Percentiles rank a stretch among this genome's conserved stretches.
Evolutionary conservation across 441 rosid genomes (phyloP).

Genomic region (Brassica hybrid): DNA sequence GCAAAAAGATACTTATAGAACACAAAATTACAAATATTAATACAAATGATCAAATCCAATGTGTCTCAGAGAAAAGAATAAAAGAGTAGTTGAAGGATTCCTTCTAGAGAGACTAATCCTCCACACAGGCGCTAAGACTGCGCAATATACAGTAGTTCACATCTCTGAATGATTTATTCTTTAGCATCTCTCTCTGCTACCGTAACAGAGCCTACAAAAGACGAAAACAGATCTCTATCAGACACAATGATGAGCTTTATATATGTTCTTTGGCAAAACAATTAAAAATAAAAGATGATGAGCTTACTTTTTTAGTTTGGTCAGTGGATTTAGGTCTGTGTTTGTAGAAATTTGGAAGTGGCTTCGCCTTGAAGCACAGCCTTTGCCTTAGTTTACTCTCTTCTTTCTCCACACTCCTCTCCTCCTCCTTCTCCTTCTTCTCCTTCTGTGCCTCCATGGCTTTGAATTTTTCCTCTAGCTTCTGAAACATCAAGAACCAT

Average conservation of each 20-base stretch:
- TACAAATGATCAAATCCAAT: neutral
- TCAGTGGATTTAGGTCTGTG: constrained; percentile 50
- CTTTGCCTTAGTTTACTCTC: constrained; percentile 62
- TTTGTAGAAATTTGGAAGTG: constrained; percentile 80
- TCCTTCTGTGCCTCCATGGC: constrained; percentile 49
- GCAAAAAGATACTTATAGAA: neutral
- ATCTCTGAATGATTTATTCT: neutral
- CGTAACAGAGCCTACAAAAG: too few relatives aligned
- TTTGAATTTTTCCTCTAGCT: constrained; percentile 89
- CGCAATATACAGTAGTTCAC: constrained; percentile 15
- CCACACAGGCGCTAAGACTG: neutral
- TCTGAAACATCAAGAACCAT: constrained; percentile 46
- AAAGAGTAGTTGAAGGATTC: neutral
- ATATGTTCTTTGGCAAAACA: neutral
- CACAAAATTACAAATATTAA: neutral
- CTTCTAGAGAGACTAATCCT: neutral
- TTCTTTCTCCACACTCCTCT: constrained; percentile 62
- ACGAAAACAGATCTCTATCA: neutral
- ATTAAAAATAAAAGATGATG: neutral
- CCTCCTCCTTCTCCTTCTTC: too few relatives aligned
- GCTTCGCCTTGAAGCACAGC: constrained; percentile 91
- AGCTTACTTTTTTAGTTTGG: constrained; percentile 51
- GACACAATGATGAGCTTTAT: too few relatives aligned
- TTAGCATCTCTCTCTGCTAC: neutral
- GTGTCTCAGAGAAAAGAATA: neutral